Conservation (phyloP, 176 grass and related monocot species). For the Miscanthus lutarioriparius region DNA sequence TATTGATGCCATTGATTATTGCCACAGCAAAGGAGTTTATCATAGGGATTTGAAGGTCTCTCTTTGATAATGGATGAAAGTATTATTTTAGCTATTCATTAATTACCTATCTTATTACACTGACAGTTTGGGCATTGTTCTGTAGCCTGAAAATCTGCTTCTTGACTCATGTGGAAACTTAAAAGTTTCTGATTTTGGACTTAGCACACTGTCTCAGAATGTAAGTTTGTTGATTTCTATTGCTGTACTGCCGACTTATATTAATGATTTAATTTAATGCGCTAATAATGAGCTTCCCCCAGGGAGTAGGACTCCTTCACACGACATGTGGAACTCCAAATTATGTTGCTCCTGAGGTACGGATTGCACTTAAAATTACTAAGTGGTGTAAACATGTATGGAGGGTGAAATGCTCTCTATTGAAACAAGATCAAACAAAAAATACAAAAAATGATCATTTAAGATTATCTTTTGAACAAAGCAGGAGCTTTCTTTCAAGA, state of each 20-base stretch:
- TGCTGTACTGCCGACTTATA: conserved; percentile 20
- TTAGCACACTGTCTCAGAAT: conserved; percentile 78
- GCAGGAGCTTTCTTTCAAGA: neutral
- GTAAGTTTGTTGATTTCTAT: conserved; percentile 48
- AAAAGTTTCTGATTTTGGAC: conserved; percentile 96
- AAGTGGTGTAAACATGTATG: neutral
- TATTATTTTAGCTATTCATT: neutral
- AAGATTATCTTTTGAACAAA: neutral
- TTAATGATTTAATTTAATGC: conserved; percentile 30
- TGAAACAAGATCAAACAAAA: neutral
- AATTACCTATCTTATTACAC: neutral
- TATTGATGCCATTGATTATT: conserved; percentile 90
- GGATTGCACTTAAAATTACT: neutral
- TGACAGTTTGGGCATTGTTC: conserved; percentile 22
- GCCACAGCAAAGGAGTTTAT: conserved; percentile 88
- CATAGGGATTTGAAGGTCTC: conserved; percentile 96
- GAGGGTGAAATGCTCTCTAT: neutral
- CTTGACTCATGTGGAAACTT: conserved; percentile 77
- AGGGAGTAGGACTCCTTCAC: conserved; percentile 83
- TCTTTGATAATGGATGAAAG: conserved; percentile 11
- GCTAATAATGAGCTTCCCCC: conserved; percentile 26
- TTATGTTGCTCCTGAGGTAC: conserved; percentile 98
- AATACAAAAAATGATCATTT: neutral
- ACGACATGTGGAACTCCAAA: conserved; percentile 94
- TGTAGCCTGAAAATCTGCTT: conserved; percentile 97